Evolutionary conservation across 106 monocot species (phyloP), one percentile per base, ranked within the genome.

Genomic region (Dioscorea alata): DNA sequence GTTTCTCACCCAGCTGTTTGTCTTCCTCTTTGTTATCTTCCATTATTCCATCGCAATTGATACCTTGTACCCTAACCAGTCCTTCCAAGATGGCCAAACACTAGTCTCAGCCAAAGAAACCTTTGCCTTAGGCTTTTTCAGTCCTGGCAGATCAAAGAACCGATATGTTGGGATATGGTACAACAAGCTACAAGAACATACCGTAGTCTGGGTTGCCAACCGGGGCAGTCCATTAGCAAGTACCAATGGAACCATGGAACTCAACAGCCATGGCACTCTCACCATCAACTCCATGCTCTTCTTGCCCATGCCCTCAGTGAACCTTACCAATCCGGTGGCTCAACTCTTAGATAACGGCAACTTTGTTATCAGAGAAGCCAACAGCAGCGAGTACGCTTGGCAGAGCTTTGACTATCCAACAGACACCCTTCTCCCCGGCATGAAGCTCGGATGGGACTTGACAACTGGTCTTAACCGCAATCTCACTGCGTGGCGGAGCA

Each of bases 191-290:
- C 17, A 64, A 13, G 35, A 33, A 12, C 65, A 58, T 13, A 71
- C 76, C 23, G 69, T 84, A 1, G 83, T 84, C 6, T 88, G 84
- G 88, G 74, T 88, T 6, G 88, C 88, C 51, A 88, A 88, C 63
- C 81, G 79, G 14, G 54, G 68, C 7, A 16, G 50, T 13, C 82
- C 88, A 4, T 24, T 89, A 28, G 12, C 17, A 8, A 61, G n/a
- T n/a, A n/a, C n/a, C n/a, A 52, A 42, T 48, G 72, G 72, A 16
- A 57, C 23, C n/a, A 63, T 87, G 6, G 18, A 66, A 0, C 4
- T 87, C 64, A 50, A 66, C 49, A 2, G 34, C 18, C 50, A 50
- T 19, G 73, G 75, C 0, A 66, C 17, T 13, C 69, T 84, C 64
- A 32, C 52, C 28, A 53, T 78, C 61, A 21, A 61, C 67, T 31